A percentile compares a stretch with the other conserved stretches of the same genome.
These are phyloP conservation scores for Botryosphaeria agaves DNA, from an alignment of 2,329 filamentous ascomycete genomes.

Conservation along the genomic window DNA sequence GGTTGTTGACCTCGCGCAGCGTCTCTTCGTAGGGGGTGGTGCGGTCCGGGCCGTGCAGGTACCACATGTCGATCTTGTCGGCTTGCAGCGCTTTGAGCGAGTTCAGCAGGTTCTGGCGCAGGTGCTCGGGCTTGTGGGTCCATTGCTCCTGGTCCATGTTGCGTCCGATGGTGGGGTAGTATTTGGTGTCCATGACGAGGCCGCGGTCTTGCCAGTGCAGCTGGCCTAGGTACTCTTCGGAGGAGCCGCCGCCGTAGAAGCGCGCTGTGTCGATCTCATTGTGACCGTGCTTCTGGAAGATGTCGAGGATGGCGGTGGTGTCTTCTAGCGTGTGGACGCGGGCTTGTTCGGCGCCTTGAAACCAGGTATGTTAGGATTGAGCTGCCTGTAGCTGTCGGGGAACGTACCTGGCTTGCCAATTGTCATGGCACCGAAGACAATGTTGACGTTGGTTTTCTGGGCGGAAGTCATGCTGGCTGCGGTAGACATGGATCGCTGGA, in stretches of 20 bases:
- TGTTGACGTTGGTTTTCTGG: constrained; percentile 7
- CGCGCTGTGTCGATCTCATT: constrained; percentile 20
- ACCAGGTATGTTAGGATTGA: not conserved
- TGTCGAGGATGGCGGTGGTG: constrained; percentile 11
- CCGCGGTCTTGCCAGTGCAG: constrained; percentile 21
- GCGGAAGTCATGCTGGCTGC: constrained; percentile 7
- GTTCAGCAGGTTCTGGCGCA: constrained; percentile 1
- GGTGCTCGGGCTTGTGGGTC: constrained; percentile 2
- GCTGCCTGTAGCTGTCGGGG: not conserved
- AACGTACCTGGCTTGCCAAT: constrained; percentile 6
- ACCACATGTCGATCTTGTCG: constrained; percentile 18
- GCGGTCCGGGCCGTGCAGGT: constrained; percentile 29
- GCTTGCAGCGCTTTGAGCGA: constrained; percentile 11
- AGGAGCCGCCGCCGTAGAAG: constrained; percentile 19
- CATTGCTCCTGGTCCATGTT: constrained; percentile 9
- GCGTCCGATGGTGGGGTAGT: constrained; percentile 15
- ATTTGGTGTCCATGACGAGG: constrained; percentile 26
- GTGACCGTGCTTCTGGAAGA: constrained; percentile 14
- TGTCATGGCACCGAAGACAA: constrained; percentile 9
- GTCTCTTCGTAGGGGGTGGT: constrained; percentile 24
- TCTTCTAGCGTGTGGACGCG: constrained; percentile 9
- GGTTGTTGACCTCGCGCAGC: constrained; percentile 23
- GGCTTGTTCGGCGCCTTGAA: constrained; percentile 7
- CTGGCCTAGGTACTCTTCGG: constrained; percentile 24
- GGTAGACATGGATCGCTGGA: no score